Base-by-base conservation (phyloP, 1,139 yeast genomes). In the Hansenula sp. region DNA sequence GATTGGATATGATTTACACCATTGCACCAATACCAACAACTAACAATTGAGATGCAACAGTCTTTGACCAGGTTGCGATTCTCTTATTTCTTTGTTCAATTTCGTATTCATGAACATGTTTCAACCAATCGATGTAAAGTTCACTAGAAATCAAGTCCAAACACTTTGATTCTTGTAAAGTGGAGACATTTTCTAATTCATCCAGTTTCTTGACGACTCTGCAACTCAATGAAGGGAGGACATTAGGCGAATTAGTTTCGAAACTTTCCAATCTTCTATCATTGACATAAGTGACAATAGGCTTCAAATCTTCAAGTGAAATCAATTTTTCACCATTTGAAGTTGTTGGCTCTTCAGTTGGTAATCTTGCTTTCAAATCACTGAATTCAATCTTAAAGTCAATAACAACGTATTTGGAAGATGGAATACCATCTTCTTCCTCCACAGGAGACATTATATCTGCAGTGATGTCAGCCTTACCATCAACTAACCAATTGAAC, bases 401-500 rank as follows among this genome's bases (percentile, higher is more conserved):
- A 40, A 84, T 73, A 41, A 84, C 76, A 19, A 82, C 79, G 57
- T 85, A 84, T 54, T 79, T 76, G 29, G 55, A 45, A 9, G 43
- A 45, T 2, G 40, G 13, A 19, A 41, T 40, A 10, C 51, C 55
- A 19, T 54, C 53, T 3, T 59, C 61, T 3, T 64, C 66, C 17
- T 67, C 70, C 24, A 65, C 66, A 1, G 93, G 91, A 38, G 84
- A 68, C 71, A 81, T 79, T 21, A 85, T 76, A 63, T 85, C 93
- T 2, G 88, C 87, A 15, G 74, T 67, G 3, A 85, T 66, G 49
- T 84, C 90, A 1, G 85, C 83, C 51, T 78, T 79, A 3, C 93
- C 91, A 43, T 78, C 79, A 18, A 74, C 72, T 12, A 84, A 65
- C 93, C 93, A 84, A 57, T 81, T 82, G 57, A 84, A 79, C 54